These are phyloP conservation scores for Telfairia occidentalis DNA, from an alignment of 331 rosid genomes.

Conservation along the genomic window DNA sequence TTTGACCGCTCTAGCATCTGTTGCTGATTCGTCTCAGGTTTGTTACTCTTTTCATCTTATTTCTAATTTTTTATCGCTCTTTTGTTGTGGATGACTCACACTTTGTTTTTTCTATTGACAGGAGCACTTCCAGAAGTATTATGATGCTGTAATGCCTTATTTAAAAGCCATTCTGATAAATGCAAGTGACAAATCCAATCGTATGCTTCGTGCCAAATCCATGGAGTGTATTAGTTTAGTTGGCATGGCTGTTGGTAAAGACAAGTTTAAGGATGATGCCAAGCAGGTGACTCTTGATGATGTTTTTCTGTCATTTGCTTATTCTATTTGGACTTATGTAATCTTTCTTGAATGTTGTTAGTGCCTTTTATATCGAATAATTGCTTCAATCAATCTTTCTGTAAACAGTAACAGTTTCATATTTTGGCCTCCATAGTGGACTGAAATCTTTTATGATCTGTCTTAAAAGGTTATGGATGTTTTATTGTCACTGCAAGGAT, in stretches of 20 bases:
- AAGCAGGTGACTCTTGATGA: slow-evolving; percentile 43
- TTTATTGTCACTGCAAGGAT: slow-evolving; percentile 82
- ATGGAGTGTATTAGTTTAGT: slow-evolving; percentile 96
- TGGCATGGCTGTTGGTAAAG: slow-evolving; percentile 98
- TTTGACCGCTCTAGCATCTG: slow-evolving; percentile 89
- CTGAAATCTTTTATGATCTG: neutral
- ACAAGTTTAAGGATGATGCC: slow-evolving; percentile 86
- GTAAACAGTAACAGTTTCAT: neutral
- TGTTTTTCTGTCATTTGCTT: neutral
- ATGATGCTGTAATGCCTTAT: slow-evolving; percentile 88
- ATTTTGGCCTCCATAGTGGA: neutral
- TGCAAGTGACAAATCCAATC: slow-evolving; percentile 86
- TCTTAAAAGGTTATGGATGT: slow-evolving; percentile 61
- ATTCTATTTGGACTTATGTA: neutral
- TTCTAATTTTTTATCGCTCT: neutral
- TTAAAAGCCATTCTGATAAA: slow-evolving; percentile 78
- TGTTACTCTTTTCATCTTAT: neutral
- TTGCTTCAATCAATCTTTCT: neutral
- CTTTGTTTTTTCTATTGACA: slow-evolving; percentile 14
- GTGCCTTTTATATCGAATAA: neutral
- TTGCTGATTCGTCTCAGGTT: slow-evolving; percentile 97
- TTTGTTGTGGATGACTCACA: neutral
- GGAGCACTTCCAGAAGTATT: slow-evolving; percentile 92
- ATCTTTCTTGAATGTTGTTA: neutral
- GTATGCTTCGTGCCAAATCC: slow-evolving; percentile 95